Evolutionary conservation across 768 basidiomycete genomes (phyloP), one percentile per base, ranked within the genome.

Genomic region (Suillus paluster): DNA sequence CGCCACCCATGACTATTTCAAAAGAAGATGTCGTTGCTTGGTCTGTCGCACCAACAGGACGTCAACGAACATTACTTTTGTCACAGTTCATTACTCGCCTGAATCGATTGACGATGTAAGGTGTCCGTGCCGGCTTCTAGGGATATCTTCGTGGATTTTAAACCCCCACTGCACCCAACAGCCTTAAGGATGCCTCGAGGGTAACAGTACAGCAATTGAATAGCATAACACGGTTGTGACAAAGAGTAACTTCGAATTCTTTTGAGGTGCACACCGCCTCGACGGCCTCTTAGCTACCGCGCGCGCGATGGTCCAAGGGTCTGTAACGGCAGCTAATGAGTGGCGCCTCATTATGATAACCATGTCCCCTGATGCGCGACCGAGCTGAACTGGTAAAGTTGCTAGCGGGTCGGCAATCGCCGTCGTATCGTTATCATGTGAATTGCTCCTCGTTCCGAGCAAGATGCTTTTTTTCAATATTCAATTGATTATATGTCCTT

Each of bases 1-100:
- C 62, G 25, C 66, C 70, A 19, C 72, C 72, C 70, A 73, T 73
- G n/a, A 9, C 8, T n/a, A 44, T 17, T 59, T 49, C 30, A 39
- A 7, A 9, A 6, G 30, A 39, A 33, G 52, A 44, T 55, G 27
- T 12, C n/a, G 46, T 48, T 59, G 19, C 17, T 59, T 41, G 42
- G 41, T 42, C 19, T 30, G 30, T 30, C 4, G 30, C 30, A 21
- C 42, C n/a, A 9, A 44, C 42, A 10, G 42, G 42, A 44, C 14
- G n/a, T 21, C n/a, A 44, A n/a, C 42, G 4, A 10, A 44, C 7
- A 4, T n/a, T 7, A n/a, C 8, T 44, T 44, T 9, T n/a, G 9
- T 10, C 8, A 10, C 19, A n/a, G n/a, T 44, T 44, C 42, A 44
- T 44, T 21, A 44, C 39, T 44, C 8, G n/a, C 42, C 42, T 44